Percentiles rank a stretch among this genome's conserved stretches.
Conservation (phyloP, 1,284 basidiomycete genomes). For the Tilletia walkeri region DNA sequence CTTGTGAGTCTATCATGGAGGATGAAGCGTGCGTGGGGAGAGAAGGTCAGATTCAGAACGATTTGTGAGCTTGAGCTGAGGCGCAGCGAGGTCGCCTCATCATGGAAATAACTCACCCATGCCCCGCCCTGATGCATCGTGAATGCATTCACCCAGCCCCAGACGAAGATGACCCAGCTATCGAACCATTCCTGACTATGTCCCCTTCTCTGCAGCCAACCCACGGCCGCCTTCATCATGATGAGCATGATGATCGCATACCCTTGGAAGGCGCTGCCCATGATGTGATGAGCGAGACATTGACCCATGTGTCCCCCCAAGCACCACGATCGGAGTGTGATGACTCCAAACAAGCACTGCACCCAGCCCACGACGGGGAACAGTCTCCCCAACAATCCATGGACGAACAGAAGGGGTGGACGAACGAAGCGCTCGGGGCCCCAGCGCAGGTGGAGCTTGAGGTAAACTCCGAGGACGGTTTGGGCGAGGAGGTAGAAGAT, state of each 20-base stretch:
- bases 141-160: conserved; percentile 84
- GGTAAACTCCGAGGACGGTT: conserved; percentile 75
- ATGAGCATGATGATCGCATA: conserved; percentile 83
- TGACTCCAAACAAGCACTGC: conserved; percentile 47
- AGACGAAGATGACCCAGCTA: conserved; percentile 79
- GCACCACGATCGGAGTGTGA: conserved; percentile 59
- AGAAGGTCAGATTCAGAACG: no score
- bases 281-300: conserved; percentile 68
- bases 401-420: conserved; percentile 70
- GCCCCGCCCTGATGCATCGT: conserved; percentile 64
- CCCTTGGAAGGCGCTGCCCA: conserved; percentile 62
- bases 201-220: conserved; percentile 67
- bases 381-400: conserved; percentile 77
- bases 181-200: conserved; percentile 82
- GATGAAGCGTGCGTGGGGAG: no score
- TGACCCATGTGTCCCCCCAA: conserved; percentile 67
- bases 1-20: conserved; percentile 65
- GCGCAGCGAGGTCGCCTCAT: no score
- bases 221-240: conserved; percentile 75
- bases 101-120: conserved; percentile 25
- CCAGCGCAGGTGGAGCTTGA: conserved; percentile 82
- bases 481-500: conserved; percentile 60
- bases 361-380: conserved; percentile 79
- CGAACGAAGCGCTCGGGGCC: conserved; percentile 66
- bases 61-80: no score